These are phyloP conservation scores for Penicillium sp. DNA, from an alignment of 2,329 filamentous ascomycete genomes.

Conservation along the genomic window DNA sequence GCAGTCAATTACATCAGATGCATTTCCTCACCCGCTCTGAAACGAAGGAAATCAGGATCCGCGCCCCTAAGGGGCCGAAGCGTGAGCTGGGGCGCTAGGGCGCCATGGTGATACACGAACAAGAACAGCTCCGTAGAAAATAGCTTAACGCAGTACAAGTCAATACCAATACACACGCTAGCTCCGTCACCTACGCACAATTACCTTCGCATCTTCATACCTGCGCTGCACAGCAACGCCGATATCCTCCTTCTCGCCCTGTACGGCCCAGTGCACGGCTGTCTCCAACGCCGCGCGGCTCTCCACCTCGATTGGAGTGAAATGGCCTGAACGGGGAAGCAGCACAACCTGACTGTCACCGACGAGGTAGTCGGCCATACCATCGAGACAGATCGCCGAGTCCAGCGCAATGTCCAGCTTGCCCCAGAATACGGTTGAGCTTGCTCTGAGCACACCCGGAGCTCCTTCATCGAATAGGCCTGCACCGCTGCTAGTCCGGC, in stretches of 20 bases:
- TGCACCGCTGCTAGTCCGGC: conserved; percentile 37
- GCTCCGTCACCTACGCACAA: conserved; percentile 29
- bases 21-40: not conserved
- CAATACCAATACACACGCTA: not conserved
- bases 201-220: conserved; percentile 34
- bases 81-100: not conserved
- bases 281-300: conserved; percentile 44
- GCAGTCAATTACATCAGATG: not conserved
- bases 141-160: not conserved
- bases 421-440: conserved; percentile 55
- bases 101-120: not conserved
- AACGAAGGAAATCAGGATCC: not conserved
- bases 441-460: conserved; percentile 49
- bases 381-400: conserved; percentile 49
- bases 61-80: not conserved
- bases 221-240: conserved; percentile 27
- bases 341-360: conserved; percentile 51
- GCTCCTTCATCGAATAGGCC: conserved; percentile 47
- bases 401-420: conserved; percentile 53
- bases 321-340: conserved; percentile 53
- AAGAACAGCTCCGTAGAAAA: not conserved
- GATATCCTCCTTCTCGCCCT: conserved; percentile 39
- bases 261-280: conserved; percentile 39
- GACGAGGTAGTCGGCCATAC: conserved; percentile 52
- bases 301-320: conserved; percentile 50